Evolutionary conservation across 148 eudicot species (phyloP).

Genomic region (Chenopodium quinoa): DNA sequence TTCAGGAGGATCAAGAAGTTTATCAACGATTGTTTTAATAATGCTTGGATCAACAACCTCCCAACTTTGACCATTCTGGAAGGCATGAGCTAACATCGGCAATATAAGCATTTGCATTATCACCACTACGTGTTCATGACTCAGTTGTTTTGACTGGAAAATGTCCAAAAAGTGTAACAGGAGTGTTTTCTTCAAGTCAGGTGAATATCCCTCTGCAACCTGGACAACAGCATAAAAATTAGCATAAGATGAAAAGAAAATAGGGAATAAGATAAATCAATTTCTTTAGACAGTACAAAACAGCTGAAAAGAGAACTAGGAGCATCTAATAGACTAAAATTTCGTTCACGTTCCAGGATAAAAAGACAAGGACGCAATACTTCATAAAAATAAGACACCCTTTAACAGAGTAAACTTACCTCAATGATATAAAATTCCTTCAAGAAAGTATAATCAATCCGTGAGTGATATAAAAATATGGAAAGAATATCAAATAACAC

Average conservation of each 20-base stretch:
- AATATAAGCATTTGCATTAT: constrained; percentile 98
- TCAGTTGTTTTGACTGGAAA: constrained; percentile 79
- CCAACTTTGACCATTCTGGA: constrained; percentile 95
- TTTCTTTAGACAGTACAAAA: neutral
- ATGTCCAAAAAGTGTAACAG: constrained; percentile 84
- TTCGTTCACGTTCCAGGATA: no score
- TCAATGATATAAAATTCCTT: constrained; percentile 96
- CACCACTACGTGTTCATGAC: constrained; percentile 85
- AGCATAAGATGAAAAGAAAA: constrained; percentile 1
- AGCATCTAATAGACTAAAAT: neutral
- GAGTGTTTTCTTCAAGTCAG: constrained; percentile 82
- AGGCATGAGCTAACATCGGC: constrained; percentile 98
- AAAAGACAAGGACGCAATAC: neutral
- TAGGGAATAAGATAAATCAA: neutral
- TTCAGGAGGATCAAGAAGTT: constrained; percentile 96
- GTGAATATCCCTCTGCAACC: constrained; percentile 96
- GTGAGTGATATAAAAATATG: constrained; percentile 77
- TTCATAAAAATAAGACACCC: neutral
- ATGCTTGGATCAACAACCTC: constrained; percentile 89
- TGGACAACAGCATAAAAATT: constrained; percentile 25
- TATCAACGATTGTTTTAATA: constrained; percentile 85
- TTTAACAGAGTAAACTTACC: constrained; percentile 40
- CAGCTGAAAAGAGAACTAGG: neutral
- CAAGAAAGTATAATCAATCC: constrained; percentile 90
- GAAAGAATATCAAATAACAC: constrained; percentile 89